These are phyloP conservation scores for Cyberlindnera mississippiensis DNA, from an alignment of 805 yeast genomes.

Conservation along the genomic window DNA sequence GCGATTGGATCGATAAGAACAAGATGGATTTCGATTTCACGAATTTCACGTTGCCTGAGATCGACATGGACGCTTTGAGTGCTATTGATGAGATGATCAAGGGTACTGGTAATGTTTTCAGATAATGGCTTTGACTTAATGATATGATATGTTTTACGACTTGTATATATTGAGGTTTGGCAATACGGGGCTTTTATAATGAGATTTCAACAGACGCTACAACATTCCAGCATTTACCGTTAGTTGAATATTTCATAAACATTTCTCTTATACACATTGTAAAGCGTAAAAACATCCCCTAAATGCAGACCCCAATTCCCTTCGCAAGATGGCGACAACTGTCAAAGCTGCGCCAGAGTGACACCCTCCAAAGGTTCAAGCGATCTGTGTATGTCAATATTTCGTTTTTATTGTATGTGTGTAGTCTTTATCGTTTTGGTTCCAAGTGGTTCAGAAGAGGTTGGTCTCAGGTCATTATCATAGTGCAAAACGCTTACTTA, in stretches of 20 bases:
- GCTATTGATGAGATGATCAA: constrained; percentile 27
- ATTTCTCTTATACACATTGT: constrained; percentile 1
- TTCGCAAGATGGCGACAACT: not conserved
- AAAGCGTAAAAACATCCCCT: not conserved
- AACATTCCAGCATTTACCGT: not conserved
- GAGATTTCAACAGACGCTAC: too few relatives aligned
- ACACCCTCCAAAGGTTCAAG: too few relatives aligned
- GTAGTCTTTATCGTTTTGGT: not conserved
- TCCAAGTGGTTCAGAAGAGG: too few relatives aligned
- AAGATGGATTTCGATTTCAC: constrained; percentile 35
- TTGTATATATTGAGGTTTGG: not conserved
- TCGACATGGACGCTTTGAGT: constrained; percentile 24
- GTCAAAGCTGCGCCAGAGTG: not conserved
- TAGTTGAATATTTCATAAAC: constrained; percentile 4
- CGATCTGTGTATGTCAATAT: too few relatives aligned
- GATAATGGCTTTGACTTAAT: not conserved
- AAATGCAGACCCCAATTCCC: not conserved
- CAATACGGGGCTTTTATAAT: too few relatives aligned
- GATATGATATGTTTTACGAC: constrained; percentile 1
- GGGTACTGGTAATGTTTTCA: constrained; percentile 8
- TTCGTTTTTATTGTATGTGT: not conserved
- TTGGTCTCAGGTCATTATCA: not conserved
- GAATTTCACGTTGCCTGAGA: constrained; percentile 23
- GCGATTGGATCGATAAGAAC: constrained; percentile 54
- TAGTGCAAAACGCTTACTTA: constrained; percentile 38